Evolutionary conservation across 345 rosid genomes (phyloP), one percentile per base, ranked within the genome.

Genomic region (Acer saccharum): DNA sequence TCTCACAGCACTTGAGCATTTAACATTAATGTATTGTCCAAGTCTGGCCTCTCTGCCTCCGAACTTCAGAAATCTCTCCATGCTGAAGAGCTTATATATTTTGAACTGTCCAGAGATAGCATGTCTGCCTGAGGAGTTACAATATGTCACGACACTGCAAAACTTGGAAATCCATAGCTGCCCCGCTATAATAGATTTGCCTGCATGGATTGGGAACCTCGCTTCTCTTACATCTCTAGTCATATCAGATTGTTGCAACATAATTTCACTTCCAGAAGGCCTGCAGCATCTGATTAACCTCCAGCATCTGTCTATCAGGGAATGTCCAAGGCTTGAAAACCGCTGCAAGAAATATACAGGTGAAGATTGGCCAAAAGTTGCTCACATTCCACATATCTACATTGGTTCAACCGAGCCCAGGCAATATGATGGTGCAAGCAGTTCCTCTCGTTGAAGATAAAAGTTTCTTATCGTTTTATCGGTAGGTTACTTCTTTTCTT

Each of bases 21-120:
- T 74, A 29, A 79, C 81, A 13, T 57, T 79, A n/a, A 76, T 84
- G 79, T 73, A 75, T 25, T 79, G 83, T 61, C 64, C 65, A 21
- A 62, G 48, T 57, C 58, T 74, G 63, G 74, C 61, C 35, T 69
- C 78, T 73, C 69, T 77, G 64, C 76, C 73, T 0, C 68, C 70
- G 10, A 72, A 55, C 18, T 23, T 76, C 55, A 50, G 63, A 55
- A 74, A 0, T 58, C 71, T 55, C 58, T 79, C 23, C 57, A 57
- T 41, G 61, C 79, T 84, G 0, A 25, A 65, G 35, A 54, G 69
- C 21, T 46, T 82, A 55, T 62, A 72, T 60, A 71, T 82, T 60
- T 57, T 82, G 64, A 75, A 46, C 67, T 81, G 85, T 39, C 64
- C 65, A 50, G 46, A 50, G 29, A 20, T 79, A 3, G 64, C 69